These are phyloP conservation scores for Stephanodiscus triporus DNA, from an alignment of 108 stramenopile genomes.

Conservation along the genomic window DNA sequence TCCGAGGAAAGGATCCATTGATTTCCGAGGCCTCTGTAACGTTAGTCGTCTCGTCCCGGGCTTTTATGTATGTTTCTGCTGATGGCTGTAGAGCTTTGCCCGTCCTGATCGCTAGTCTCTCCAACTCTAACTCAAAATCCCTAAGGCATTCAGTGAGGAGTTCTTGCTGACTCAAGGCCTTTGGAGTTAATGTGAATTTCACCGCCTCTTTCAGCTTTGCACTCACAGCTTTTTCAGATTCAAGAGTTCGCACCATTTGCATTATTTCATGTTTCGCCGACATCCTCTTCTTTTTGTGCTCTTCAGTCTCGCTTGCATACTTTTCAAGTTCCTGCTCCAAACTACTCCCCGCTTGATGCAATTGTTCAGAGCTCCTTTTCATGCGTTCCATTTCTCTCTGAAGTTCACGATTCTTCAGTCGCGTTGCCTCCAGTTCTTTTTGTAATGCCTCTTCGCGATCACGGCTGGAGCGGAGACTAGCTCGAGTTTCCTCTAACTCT, in stretches of 20 bases:
- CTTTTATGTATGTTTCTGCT: conserved; percentile 10
- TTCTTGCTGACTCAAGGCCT: conserved; percentile 84
- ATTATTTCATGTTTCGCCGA: conserved; percentile 88
- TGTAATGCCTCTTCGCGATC: conserved; percentile 56
- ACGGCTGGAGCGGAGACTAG: conserved; percentile 61
- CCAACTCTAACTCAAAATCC: conserved; percentile 70
- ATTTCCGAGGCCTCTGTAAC: conserved; percentile 22
- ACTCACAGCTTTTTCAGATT: conserved; percentile 69
- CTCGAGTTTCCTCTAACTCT: conserved; percentile 72
- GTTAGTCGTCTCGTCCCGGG: neutral
- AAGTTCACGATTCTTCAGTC: conserved; percentile 76
- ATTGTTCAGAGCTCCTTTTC: conserved; percentile 77
- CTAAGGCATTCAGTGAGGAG: conserved; percentile 64
- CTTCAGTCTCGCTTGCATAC: conserved; percentile 80
- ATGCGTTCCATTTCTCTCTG: conserved; percentile 78
- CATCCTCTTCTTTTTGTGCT: conserved; percentile 84
- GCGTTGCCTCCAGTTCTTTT: conserved; percentile 76
- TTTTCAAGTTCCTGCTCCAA: conserved; percentile 76
- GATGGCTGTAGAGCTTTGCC: conserved; percentile 64
- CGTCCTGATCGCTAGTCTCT: conserved; percentile 59
- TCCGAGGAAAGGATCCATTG: conserved; percentile 17
- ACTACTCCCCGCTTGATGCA: conserved; percentile 74
- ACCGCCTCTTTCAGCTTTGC: conserved; percentile 70
- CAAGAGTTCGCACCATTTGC: conserved; percentile 76
- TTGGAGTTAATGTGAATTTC: conserved; percentile 83